phyloP scores from a whole-genome alignment of 2,329 filamentous ascomycete genomes.

The Hypoxylon sp. region DNA sequence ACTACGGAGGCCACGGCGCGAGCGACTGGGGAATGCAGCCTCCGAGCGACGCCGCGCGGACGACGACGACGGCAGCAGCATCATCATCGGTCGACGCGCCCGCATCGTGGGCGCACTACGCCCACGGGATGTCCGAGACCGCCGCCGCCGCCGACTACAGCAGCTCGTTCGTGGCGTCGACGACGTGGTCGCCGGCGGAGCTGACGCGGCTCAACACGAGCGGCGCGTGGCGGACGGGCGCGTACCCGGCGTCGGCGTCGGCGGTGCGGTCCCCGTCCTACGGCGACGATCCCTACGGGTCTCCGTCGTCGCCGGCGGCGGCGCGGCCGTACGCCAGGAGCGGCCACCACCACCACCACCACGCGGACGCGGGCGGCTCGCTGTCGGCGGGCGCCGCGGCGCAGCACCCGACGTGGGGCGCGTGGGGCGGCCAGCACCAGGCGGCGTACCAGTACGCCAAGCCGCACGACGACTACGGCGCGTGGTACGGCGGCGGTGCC shows the following conservation, averaged over 20 bases:
- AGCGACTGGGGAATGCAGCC: conserved; percentile 57
- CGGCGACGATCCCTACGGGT: conserved; percentile 53
- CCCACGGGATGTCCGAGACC: conserved; percentile 59
- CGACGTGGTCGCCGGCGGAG: conserved; percentile 52
- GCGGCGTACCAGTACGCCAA: conserved; percentile 55
- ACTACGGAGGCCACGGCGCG: conserved; percentile 51
- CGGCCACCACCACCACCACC: conserved; percentile 42
- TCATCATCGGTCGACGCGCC: too few species aligned
- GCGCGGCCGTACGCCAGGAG: conserved; percentile 54
- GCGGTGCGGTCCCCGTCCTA: conserved; percentile 59
- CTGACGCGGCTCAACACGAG: conserved; percentile 49
- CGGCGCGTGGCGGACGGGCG: conserved; percentile 55
- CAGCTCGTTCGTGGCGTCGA: too few species aligned
- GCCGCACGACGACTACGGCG: conserved; percentile 42
- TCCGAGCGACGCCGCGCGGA: conserved; percentile 48
- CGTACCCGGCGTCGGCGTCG: conserved; percentile 46
- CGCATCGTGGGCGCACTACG: conserved; percentile 61
- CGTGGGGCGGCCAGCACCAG: conserved; percentile 58
- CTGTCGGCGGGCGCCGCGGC: conserved; percentile 51
- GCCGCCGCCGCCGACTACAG: conserved; percentile 52
- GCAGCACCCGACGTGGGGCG: conserved; percentile 49
- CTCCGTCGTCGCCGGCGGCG: conserved; percentile 52
- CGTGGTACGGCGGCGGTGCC: conserved; percentile 48
- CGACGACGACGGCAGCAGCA: conserved; percentile 55
- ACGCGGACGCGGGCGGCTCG: conserved; percentile 46